Evolutionary conservation across 345 rosid species (phyloP), one percentile per base, ranked within the genome.

Genomic region (Rhodamnia rubescens): DNA sequence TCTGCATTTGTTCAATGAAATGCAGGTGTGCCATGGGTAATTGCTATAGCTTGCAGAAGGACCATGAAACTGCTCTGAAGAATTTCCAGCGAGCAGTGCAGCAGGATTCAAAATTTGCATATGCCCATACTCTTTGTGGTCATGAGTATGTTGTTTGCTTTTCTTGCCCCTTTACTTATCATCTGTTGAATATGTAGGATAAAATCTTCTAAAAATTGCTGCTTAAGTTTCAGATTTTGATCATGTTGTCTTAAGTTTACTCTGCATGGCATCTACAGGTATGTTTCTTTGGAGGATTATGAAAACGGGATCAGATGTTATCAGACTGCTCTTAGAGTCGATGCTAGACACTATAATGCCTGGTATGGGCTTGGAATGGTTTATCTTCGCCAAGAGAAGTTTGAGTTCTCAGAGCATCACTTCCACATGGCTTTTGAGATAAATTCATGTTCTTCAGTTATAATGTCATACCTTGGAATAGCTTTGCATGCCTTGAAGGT

Each of bases 291-390:
- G 14, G 98, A 96, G 91, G 98, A 97, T 90, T 97, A 93, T 90
- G 99, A 97, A 88, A 97, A 90, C 55, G 99, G 98, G 88, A 94
- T 97, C 82, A 97, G 90, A 91, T 91, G 98, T 90, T 97, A 96
- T 86, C 99, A 96, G 85, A 95, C 89, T 87, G 99, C 99, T 86
- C 96, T 97, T 58, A 86, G 94, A 85, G 92, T 97, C 85, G 99
- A 97, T 93, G 86, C 94, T 82, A 95, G 99, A 88, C 99, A 97
- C 89, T 97, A 97, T 87, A 97, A 97, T 53, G 87, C 99, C 13
- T 97, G 98, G 98, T 96, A 97, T 88, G 99, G 99, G 53, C 98
- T 97, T 86, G 99, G 99, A 85, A 95, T 96, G 98, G 91, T 96
- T 84, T 96, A 91, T 87, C 96, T 97, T 84, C 96, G 98, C 84